phyloP scores from a whole-genome alignment of 148 eudicot genomes.

The Silene latifolia region DNA sequence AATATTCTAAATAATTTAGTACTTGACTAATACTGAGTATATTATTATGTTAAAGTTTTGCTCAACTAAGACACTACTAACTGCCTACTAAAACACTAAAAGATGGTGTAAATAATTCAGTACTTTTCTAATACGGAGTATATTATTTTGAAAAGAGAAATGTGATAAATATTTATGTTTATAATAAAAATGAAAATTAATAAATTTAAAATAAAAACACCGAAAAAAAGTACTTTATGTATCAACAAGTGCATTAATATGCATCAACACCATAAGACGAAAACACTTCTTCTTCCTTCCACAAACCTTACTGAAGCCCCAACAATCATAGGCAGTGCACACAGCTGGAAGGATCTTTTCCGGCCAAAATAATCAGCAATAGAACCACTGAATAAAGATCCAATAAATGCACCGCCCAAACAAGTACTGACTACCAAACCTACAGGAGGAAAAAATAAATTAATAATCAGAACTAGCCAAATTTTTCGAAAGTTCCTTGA shows the following conservation, averaged over 20 bases:
- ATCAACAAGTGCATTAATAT: background rate
- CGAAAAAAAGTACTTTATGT: background rate
- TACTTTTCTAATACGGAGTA: background rate
- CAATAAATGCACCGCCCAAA: slow-evolving; percentile 81
- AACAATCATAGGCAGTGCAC: slow-evolving; percentile 76
- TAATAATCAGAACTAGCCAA: background rate
- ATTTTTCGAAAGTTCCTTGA: background rate
- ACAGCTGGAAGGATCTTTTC: slow-evolving; percentile 68
- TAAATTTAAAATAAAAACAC: background rate
- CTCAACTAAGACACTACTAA: background rate
- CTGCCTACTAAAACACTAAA: background rate
- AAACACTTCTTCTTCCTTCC: background rate
- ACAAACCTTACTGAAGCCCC: slow-evolving; percentile 79
- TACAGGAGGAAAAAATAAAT: slow-evolving; percentile 20
- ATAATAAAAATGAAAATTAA: too few species aligned
- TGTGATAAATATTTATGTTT: too few species aligned
- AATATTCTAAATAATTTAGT: too few species aligned
- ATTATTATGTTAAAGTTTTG: background rate
- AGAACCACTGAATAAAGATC: slow-evolving; percentile 79
- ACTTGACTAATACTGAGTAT: background rate
- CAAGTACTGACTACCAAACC: slow-evolving; percentile 89
- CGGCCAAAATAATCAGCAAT: slow-evolving; percentile 87
- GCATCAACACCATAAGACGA: background rate
- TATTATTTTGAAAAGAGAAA: background rate
- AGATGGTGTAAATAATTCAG: background rate